A percentile compares a stretch with the other conserved stretches of the same genome.
phyloP scores from a whole-genome alignment of 108 stramenopile species.

The Pseudonitzschia delicatissima region DNA sequence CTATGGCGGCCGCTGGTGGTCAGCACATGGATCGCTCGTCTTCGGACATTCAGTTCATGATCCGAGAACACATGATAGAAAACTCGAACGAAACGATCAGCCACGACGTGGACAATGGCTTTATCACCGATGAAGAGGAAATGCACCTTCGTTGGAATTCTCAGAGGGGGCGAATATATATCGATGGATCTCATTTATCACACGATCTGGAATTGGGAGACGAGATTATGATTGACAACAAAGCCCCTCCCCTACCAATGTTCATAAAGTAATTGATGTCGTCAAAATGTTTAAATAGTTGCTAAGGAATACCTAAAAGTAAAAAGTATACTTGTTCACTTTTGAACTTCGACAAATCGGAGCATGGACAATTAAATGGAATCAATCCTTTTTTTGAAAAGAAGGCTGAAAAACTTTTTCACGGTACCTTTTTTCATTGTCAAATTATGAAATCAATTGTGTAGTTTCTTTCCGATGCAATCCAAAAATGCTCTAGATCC shows the following conservation, averaged over 20 bases:
- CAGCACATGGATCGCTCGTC: constrained; percentile 63
- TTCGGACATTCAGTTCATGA: constrained; percentile 87
- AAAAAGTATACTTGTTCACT: too few species aligned
- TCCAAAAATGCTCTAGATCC: too few species aligned
- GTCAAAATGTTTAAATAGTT: not conserved
- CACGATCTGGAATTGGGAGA: constrained; percentile 93
- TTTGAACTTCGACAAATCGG: too few species aligned
- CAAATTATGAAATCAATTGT: too few species aligned
- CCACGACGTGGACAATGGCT: constrained; percentile 61
- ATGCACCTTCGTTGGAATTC: constrained; percentile 94
- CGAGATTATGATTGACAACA: constrained; percentile 82
- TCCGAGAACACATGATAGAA: constrained; percentile 90
- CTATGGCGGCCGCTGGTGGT: constrained; percentile 92
- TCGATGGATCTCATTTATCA: constrained; percentile 89
- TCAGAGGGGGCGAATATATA: constrained; percentile 85
- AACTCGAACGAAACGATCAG: constrained; percentile 49
- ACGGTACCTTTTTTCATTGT: too few species aligned
- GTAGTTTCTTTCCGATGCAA: too few species aligned
- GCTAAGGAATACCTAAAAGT: too few species aligned
- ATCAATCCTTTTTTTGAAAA: too few species aligned
- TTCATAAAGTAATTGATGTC: constrained; percentile 31
- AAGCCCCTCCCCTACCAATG: constrained; percentile 83
- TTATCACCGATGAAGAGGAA: constrained; percentile 63
- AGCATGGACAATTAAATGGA: too few species aligned
- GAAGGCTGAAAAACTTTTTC: too few species aligned